phyloP scores from a whole-genome alignment of 306 rosid genomes.

The Pterocarpus macrocarpus region DNA sequence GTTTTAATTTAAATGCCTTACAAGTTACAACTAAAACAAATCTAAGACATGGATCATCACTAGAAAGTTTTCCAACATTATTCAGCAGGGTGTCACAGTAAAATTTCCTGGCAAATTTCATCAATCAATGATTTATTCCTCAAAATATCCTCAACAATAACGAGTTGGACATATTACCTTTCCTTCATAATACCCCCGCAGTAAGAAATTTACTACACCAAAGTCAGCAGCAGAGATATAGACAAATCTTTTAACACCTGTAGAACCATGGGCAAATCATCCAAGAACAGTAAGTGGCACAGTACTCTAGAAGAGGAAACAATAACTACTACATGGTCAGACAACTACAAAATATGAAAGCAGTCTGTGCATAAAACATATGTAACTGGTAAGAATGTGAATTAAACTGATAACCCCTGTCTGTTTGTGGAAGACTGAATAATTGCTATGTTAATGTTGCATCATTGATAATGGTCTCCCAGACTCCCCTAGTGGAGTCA shows the following conservation, averaged over 20 bases:
- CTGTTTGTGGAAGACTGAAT: slow-evolving; percentile 14
- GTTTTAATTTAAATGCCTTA: neutral
- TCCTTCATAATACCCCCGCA: slow-evolving; percentile 92
- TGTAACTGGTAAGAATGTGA: neutral
- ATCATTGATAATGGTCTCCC: slow-evolving; percentile 22
- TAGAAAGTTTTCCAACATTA: slow-evolving; percentile 12
- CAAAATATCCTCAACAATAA: slow-evolving; percentile 26
- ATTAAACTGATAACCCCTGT: slow-evolving; percentile 24
- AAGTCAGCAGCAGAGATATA: slow-evolving; percentile 96
- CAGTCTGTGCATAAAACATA: neutral
- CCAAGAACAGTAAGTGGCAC: slow-evolving; percentile 21
- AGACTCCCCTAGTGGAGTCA: neutral
- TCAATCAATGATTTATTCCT: slow-evolving; percentile 32
- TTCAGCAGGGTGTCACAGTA: slow-evolving; percentile 7
- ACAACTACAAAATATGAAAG: neutral
- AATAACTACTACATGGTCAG: neutral
- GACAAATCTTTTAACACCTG: slow-evolving; percentile 95
- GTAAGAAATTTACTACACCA: slow-evolving; percentile 79
- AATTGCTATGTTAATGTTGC: slow-evolving; percentile 17
- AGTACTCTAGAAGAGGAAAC: slow-evolving; percentile 9
- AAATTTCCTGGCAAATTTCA: slow-evolving; percentile 25
- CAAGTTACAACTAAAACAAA: neutral
- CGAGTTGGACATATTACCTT: slow-evolving; percentile 67
- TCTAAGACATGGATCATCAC: slow-evolving; percentile 14
- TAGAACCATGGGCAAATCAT: slow-evolving; percentile 37